phyloP scores from a whole-genome alignment of 2,329 filamentous ascomycete species.

The Neonectria magnoliae region DNA sequence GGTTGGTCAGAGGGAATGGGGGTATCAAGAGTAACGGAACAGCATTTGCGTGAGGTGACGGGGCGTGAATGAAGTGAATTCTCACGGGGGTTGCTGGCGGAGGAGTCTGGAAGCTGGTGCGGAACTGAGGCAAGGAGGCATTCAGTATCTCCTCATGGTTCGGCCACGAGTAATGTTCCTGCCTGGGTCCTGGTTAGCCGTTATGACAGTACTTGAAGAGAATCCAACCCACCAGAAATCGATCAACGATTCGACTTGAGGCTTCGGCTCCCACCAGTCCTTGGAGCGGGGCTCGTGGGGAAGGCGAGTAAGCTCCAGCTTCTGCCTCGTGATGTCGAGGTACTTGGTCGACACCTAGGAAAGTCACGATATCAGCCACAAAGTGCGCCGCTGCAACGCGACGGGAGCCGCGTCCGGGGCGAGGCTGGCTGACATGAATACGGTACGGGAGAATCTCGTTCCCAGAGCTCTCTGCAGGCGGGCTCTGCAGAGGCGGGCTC shows the following conservation, averaged over 20 bases:
- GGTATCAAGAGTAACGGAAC: slow-evolving; percentile 73
- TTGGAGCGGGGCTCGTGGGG: slow-evolving; percentile 66
- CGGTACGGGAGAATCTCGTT: slow-evolving; percentile 65
- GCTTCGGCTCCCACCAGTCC: slow-evolving; percentile 69
- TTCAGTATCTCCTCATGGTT: slow-evolving; percentile 68
- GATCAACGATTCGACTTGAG: slow-evolving; percentile 69
- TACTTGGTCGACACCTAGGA: slow-evolving; percentile 72
- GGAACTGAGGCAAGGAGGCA: slow-evolving; percentile 68
- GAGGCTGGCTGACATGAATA: slow-evolving; percentile 64
- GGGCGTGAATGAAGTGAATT: slow-evolving; percentile 72
- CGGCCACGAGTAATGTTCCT: slow-evolving; percentile 74
- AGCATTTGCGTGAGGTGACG: slow-evolving; percentile 62
- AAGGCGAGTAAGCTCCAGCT: slow-evolving; percentile 72
- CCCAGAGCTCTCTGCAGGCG: slow-evolving; percentile 36
- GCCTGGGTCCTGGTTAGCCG: slow-evolving; percentile 55
- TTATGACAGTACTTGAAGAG: neutral
- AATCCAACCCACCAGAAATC: slow-evolving; percentile 66
- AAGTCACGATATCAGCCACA: slow-evolving; percentile 40
- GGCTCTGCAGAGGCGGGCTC: slow-evolving; percentile 32
- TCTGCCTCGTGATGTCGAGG: slow-evolving; percentile 72
- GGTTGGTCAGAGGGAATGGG: slow-evolving; percentile 72
- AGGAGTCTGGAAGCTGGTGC: slow-evolving; percentile 61
- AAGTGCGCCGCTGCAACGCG: neutral
- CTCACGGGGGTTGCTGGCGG: slow-evolving; percentile 57
- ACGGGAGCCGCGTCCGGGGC: neutral